Conservation (phyloP, 2,329 filamentous ascomycete species). For the Trichophyton benhamiae region DNA sequence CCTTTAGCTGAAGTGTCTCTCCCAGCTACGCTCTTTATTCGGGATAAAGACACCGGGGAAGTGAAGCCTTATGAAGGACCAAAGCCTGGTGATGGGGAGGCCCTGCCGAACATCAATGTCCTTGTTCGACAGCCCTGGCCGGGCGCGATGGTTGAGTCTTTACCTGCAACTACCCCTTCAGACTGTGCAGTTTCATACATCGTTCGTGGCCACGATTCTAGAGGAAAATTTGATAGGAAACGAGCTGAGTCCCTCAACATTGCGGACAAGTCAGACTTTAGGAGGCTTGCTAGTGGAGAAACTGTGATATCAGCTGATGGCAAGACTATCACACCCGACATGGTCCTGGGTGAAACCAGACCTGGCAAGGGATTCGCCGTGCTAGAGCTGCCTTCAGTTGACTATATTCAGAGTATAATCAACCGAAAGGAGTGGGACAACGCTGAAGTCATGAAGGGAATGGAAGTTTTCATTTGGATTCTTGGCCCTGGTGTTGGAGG, state of each 20-base stretch:
- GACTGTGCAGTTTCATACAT: constrained; percentile 72
- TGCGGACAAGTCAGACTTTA: constrained; percentile 44
- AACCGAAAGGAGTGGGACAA: constrained; percentile 60
- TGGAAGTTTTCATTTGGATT: constrained; percentile 68
- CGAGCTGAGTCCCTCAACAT: constrained; percentile 57
- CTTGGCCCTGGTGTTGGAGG: constrained; percentile 56
- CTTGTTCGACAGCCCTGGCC: constrained; percentile 70
- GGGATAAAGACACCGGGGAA: constrained; percentile 48
- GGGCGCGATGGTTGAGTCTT: constrained; percentile 47
- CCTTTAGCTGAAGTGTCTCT: constrained; percentile 54
- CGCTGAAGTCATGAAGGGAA: constrained; percentile 50
- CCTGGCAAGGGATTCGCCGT: constrained; percentile 65
- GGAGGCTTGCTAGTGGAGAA: constrained; percentile 49
- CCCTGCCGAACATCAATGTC: constrained; percentile 55
- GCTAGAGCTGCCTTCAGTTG: constrained; percentile 59
- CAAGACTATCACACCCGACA: constrained; percentile 63
- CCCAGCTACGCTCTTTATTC: constrained; percentile 58
- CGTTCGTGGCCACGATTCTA: constrained; percentile 58
- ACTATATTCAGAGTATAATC: constrained; percentile 60
- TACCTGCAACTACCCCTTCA: constrained; percentile 58
- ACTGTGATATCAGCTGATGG: constrained; percentile 54
- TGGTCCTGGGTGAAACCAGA: constrained; percentile 61
- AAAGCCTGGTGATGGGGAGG: constrained; percentile 39
- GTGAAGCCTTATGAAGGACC: constrained; percentile 55
- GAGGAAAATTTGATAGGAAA: constrained; percentile 65